Evolutionary conservation across 768 basidiomycete genomes (phyloP), one percentile per base, ranked within the genome.

Genomic region (Russula sp.): DNA sequence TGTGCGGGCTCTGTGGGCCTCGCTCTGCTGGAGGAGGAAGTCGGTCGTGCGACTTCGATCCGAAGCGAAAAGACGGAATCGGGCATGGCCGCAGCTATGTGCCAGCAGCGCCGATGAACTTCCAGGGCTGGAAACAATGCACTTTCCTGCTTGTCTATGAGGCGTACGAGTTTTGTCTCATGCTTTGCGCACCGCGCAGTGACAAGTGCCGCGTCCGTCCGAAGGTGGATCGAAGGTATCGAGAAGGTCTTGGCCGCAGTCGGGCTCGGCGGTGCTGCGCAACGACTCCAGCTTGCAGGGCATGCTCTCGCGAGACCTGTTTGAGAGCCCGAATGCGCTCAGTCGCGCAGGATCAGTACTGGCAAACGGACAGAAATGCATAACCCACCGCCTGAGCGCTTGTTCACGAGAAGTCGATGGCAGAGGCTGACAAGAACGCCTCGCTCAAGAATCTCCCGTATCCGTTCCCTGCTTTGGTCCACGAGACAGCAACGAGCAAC

Each of bases 1-100:
- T 89, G 88, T 53, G 91, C 84, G 90, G 92, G 22, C 72, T 93
- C 16, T 91, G 90, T 73, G 92, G 92, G 50, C 92, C 92, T 13
- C 84, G 89, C 16, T 84, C 86, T 69, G 87, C 67, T 92, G 92
- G 91, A 93, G 72, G 92, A 93, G 76, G 83, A 88, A 30, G 79
- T 77, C 18, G 87, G 88, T 71, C 88, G 87, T 77, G 77, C 78
- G 2, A 72, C 78, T 48, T 80, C 83, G 5, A 69, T 79, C 26
- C 81, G 83, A 69, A 80, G 76, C 64, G 84, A 85, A 57, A 76
- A 81, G 24, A 72, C 76, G 44, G 71, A 69, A 66, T 76, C 72
- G 18, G 55, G 50, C 20, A 5, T 51, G 24, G 53, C 34, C 40
- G 8, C 44, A 2, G 58, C 58, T 13, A 28, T 3, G 34, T 49